Evolutionary conservation across 2,329 filamentous ascomycete species (phyloP), one percentile per base, ranked within the genome.

Genomic region (Xylariaceae sp.): DNA sequence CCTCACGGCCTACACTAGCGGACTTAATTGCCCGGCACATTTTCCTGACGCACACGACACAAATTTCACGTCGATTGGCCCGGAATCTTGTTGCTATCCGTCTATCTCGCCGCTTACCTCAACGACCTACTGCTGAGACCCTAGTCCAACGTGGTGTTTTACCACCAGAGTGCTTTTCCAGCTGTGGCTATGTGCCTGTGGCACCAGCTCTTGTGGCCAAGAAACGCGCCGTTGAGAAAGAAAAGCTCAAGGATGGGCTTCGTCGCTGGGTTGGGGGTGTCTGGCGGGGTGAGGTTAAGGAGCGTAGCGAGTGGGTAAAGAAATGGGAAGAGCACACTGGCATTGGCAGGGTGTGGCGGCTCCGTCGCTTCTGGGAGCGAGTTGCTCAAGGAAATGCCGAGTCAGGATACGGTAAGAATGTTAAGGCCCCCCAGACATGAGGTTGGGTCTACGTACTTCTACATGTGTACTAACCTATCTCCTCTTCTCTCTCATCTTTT

Each of bases 341-440:
- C 0, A 72, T 83, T 0, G 82, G 83, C 2, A 74, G 81, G 48
- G 85, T 88, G 5, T 83, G 85, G 79, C 78, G 81, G 18, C 70
- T 90, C 58, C 81, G 80, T 67, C 77, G 78, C 61, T 89, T 88
- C 68, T 90, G 86, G 86, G 87, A 89, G 73, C 77, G 78, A 18
- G 75, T 88, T 39, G 77, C 79, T 1, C 72, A 72, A 13, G 78
- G 77, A 23, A 50, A 49, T 51, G 52, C 51, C 9, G 59, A 59
- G 1, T 53, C 11, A 13, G 17, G 50, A 2, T 17, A 48, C 4
- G 52, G 54, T 59, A 47, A 50, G 56, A 30, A 30, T 30, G 23
- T 30, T 30, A 30, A 15, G 6, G 18, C 15, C 3, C 35, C 41
- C 44, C 8, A 6, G 17, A 18, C 8, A 50, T 17, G 34, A 23